A percentile compares a stretch with the other conserved stretches of the same genome.
These are phyloP conservation scores for Carnegiea gigantea DNA, from an alignment of 179 eudicot genomes.

Conservation along the genomic window DNA sequence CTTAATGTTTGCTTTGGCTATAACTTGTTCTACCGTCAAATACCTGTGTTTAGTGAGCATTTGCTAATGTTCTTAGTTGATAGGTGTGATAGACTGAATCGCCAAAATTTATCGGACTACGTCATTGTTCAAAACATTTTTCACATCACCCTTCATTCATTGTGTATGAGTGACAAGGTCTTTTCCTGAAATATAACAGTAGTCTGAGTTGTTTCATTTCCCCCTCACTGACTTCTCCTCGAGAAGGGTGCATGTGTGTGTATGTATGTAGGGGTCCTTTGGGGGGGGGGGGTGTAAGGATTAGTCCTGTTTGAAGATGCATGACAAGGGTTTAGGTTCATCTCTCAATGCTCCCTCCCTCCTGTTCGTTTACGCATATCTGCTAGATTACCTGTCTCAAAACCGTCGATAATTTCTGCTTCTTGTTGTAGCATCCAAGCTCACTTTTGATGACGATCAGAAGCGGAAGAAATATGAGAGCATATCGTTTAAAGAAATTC, in stretches of 20 bases:
- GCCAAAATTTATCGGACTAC: not conserved
- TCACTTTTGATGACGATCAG: constrained; percentile 65
- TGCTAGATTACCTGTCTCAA: constrained; percentile 11
- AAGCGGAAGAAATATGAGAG: constrained; percentile 61
- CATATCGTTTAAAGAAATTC: constrained; percentile 70
- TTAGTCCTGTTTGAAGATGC: not conserved
- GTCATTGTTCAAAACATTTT: not conserved
- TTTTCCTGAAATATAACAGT: not conserved
- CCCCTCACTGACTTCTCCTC: not conserved
- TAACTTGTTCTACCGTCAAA: not conserved
- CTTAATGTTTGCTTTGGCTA: not conserved
- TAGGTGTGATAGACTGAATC: not conserved
- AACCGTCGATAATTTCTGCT: constrained; percentile 18
- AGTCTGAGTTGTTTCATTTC: not conserved
- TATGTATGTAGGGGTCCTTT: too few species aligned
- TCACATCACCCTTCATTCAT: not conserved
- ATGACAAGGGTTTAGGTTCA: not conserved
- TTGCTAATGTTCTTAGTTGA: not conserved
- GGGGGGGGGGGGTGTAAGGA: not conserved
- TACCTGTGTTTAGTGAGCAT: too few species aligned
- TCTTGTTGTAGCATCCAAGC: constrained; percentile 68
- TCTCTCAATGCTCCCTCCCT: not conserved
- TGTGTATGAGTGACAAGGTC: not conserved
- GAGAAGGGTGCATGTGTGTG: not conserved
- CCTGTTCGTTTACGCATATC: not conserved